Evolutionary conservation across 352 stramenopile genomes (phyloP).

Genomic region (Pythium aristosporum): DNA sequence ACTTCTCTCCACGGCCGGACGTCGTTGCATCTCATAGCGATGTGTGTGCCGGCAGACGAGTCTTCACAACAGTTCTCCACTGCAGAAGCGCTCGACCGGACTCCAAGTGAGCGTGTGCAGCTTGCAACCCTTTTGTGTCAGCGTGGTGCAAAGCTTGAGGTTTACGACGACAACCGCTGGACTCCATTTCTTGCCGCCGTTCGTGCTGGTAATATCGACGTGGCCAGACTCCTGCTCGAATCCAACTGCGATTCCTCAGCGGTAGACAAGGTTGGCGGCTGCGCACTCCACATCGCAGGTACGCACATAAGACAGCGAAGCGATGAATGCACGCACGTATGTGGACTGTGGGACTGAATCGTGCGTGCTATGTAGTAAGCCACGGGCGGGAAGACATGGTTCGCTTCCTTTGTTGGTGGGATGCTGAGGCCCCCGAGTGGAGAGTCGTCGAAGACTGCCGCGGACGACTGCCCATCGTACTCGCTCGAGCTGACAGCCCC

Average conservation of each 20-base stretch:
- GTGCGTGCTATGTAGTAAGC: constrained; percentile 4
- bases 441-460: constrained; percentile 30
- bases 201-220: constrained; percentile 24
- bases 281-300: constrained; percentile 52
- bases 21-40: constrained; percentile 46
- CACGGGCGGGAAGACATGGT: constrained; percentile 33
- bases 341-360: neutral
- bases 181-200: constrained; percentile 49
- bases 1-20: constrained; percentile 52
- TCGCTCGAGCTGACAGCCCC: constrained; percentile 32
- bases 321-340: neutral
- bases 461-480: constrained; percentile 36
- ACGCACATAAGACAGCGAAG: neutral
- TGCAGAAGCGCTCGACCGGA: neutral
- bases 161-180: constrained; percentile 33
- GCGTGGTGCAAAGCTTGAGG: constrained; percentile 31
- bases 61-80: neutral
- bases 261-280: constrained; percentile 38
- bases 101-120: neutral
- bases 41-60: neutral
- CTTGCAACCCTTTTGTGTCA: neutral
- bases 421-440: constrained; percentile 40
- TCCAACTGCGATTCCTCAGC: constrained; percentile 30
- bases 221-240: constrained; percentile 33
- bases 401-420: constrained; percentile 47